Percentiles rank a stretch among this genome's conserved stretches.
Conservation (phyloP, 164 flowering plant species). For the Tinospora cordifolia region DNA sequence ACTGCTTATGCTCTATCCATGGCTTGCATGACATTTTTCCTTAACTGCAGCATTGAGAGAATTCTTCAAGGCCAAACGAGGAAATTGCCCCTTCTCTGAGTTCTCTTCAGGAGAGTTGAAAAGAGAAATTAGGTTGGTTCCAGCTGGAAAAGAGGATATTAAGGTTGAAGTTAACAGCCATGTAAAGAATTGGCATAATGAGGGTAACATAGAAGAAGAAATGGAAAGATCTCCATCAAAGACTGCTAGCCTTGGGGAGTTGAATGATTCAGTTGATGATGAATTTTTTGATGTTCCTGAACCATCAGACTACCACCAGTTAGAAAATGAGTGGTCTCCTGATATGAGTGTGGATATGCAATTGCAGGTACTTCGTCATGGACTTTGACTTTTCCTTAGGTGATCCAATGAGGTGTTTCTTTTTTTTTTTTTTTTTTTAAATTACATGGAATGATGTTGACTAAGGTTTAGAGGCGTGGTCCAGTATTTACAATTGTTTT, state of each 20-base stretch:
- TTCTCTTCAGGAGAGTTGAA: constrained; percentile 36
- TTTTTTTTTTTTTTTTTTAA: neutral
- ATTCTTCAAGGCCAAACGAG: constrained; percentile 53
- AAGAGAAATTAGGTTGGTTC: constrained; percentile 26
- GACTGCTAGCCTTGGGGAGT: constrained; percentile 33
- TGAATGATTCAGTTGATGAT: constrained; percentile 54
- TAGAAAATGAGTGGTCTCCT: constrained; percentile 38
- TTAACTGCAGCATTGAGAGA: constrained; percentile 66
- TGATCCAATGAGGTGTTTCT: neutral
- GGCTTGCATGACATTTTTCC: neutral
- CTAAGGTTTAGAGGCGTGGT: too few species aligned
- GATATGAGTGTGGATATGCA: constrained; percentile 25
- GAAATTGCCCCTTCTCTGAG: constrained; percentile 29
- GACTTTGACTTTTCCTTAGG: neutral
- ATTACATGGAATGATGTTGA: neutral
- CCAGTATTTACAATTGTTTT: too few species aligned
- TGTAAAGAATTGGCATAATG: constrained; percentile 18
- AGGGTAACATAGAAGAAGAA: constrained; percentile 22
- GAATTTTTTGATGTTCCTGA: constrained; percentile 69
- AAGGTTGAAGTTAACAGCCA: constrained; percentile 25
- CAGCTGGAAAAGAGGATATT: constrained; percentile 26
- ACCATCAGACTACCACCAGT: constrained; percentile 37
- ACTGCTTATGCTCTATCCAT: neutral
- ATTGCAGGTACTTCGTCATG: constrained; percentile 27
- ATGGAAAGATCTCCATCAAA: constrained; percentile 17